Evolutionary conservation across 306 rosid species (phyloP), one percentile per base, ranked within the genome.

Genomic region (Cajanus cajan): DNA sequence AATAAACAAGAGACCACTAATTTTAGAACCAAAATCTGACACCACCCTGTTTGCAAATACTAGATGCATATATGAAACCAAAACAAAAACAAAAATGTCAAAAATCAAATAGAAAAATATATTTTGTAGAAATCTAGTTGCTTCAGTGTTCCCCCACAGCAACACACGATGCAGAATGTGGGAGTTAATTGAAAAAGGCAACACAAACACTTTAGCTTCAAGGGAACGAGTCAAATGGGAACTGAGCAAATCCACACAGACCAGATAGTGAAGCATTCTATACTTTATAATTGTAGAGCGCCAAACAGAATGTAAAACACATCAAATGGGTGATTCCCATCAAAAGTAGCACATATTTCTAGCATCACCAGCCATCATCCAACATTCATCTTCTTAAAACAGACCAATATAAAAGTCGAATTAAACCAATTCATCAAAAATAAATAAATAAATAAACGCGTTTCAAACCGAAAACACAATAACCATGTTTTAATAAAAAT

Each of bases 141-240:
- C 92, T 69, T 48, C 71, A 40, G 51, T 58, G 50, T 63, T 78
- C 74, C 77, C 79, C 84, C 54, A 51, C 4, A 64, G 74, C 82
- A 77, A 39, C 36, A 51, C 12, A 10, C 11, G 2, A 44, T 73
- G 28, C 2, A 4, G 6, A n/a, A 11, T 18, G 28, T 12, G 12
- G 19, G 70, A 61, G 3, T 1, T 1, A 25, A 0, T 16, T 5
- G 1, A 44, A 5, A 31, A 45, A 11, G 63, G 83, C 92, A 87
- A 84, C 96, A 93, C 90, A 8, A 71, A 0, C 16, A 25, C 5
- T 34, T 19, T 89, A 0, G 97, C 97, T 93, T 93, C 97, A 86
- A 89, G 96, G 96, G 97, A 93, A 93, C 97, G 96, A 89, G 97
- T 90, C 89, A 62, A 75, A 68, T 80, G 92, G 96, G 90, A 86